Evolutionary conservation across 371 early-diverging fungal species (phyloP).

Genomic region (Apophysomyces ossiformis): DNA sequence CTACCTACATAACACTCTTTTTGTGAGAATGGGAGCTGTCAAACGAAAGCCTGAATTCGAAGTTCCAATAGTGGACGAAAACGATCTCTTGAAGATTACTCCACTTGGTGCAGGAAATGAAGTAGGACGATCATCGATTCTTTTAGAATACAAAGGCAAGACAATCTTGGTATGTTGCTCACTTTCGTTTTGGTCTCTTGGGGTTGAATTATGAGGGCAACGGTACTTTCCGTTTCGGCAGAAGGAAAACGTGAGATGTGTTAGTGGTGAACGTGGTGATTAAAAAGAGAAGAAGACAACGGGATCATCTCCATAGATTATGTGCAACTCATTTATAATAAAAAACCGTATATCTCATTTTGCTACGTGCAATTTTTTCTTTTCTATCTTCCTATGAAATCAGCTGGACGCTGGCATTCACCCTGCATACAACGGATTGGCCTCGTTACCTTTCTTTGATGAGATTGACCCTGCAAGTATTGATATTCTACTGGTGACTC

Average conservation of each 20-base stretch:
- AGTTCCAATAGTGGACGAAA: conserved; percentile 61
- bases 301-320: not conserved
- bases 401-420: conserved; percentile 99
- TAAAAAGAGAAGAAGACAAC: not conserved
- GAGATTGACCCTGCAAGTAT: conserved; percentile 94
- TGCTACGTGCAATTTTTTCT: conserved; percentile 23
- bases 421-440: conserved; percentile 97
- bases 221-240: conserved; percentile 2
- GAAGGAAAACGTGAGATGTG: not conserved
- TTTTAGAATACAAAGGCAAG: conserved; percentile 96
- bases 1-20: no score
- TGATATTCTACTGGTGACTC: conserved; percentile 96
- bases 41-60: conserved; percentile 57
- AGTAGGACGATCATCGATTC: conserved; percentile 98
- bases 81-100: conserved; percentile 84
- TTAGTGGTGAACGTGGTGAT: not conserved
- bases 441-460: conserved; percentile 98
- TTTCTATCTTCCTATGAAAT: conserved; percentile 10
- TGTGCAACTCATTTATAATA: conserved; percentile 9
- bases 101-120: conserved; percentile 99
- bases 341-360: conserved; percentile 15
- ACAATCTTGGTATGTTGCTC: conserved; percentile 82
- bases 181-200: conserved; percentile 10
- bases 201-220: not conserved
- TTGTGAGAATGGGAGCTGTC: conserved; percentile 37